Evolutionary conservation across 176 grass and related monocot species (phyloP).

Genomic region (Aegilops sharonensis): DNA sequence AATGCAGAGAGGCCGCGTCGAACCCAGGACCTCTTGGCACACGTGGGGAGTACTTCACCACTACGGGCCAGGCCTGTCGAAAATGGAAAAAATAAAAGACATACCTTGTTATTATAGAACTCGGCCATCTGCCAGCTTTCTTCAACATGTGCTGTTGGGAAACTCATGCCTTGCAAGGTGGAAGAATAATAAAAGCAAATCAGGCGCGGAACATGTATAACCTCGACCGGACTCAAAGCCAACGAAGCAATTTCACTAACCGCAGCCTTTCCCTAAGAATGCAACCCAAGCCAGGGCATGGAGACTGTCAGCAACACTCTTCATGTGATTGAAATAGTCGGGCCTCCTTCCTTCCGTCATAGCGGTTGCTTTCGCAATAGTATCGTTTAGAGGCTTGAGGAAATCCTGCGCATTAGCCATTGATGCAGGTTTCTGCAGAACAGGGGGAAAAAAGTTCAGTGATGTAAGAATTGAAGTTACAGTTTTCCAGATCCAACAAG

Average conservation of each 20-base stretch:
- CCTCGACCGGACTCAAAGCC: neutral
- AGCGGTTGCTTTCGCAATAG: constrained; percentile 55
- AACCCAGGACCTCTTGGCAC: too few relatives aligned
- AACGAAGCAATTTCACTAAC: constrained; percentile 46
- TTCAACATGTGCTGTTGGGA: constrained; percentile 94
- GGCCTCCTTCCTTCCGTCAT: constrained; percentile 92
- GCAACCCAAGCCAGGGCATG: constrained; percentile 86
- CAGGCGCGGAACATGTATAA: neutral
- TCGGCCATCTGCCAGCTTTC: constrained; percentile 99
- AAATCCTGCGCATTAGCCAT: constrained; percentile 61
- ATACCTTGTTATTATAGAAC: constrained; percentile 99
- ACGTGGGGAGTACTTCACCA: too few relatives aligned
- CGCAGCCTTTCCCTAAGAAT: constrained; percentile 88
- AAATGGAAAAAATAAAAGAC: neutral
- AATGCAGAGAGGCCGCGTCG: too few relatives aligned
- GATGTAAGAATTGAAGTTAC: neutral
- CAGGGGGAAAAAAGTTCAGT: neutral
- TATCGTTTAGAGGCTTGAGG: constrained; percentile 78
- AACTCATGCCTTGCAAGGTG: constrained; percentile 72
- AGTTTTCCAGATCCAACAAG: constrained; percentile 23
- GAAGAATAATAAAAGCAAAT: constrained; percentile 20
- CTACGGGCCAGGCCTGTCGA: neutral
- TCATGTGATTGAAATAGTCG: constrained; percentile 93
- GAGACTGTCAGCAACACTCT: constrained; percentile 84
- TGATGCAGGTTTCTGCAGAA: constrained; percentile 76